Evolutionary conservation across 176 grass and related monocot genomes (phyloP).

Genomic region (Triticum aestivum): DNA sequence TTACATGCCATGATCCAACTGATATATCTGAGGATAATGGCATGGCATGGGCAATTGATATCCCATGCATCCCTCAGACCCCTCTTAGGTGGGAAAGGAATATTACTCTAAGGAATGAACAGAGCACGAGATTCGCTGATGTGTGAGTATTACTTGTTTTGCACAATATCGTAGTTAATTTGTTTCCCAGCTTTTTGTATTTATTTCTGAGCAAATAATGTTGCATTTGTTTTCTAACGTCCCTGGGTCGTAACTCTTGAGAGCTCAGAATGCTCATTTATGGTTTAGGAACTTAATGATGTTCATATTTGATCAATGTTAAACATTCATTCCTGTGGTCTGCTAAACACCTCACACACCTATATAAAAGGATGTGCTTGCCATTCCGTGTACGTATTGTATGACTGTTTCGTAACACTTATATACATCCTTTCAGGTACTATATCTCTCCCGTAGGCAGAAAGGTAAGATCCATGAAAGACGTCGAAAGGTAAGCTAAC

Average conservation of each 20-base stretch:
- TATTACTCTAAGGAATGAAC: conserved; percentile 62
- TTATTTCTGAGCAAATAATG: not conserved
- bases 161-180: not conserved
- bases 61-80: conserved; percentile 44
- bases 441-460: conserved; percentile 45
- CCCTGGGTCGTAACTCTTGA: not conserved
- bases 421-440: conserved; percentile 47
- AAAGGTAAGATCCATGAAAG: conserved; percentile 31
- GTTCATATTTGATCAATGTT: not conserved
- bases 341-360: not conserved
- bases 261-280: not conserved
- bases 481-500: conserved; percentile 37
- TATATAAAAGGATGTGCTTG: not conserved
- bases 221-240: not conserved
- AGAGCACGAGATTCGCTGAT: conserved; percentile 64
- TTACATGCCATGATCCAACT: conserved; percentile 51
- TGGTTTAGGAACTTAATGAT: not conserved
- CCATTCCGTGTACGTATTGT: not conserved
- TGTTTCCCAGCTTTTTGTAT: not conserved
- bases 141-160: conserved; percentile 46
- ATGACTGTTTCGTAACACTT: not conserved
- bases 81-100: conserved; percentile 70
- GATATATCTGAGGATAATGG: conserved; percentile 61
- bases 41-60: conserved; percentile 74
- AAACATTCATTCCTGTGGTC: not conserved